Base-by-base conservation (phyloP, 169 alveolate species). In the Plasmodium cynomolgi region DNA sequence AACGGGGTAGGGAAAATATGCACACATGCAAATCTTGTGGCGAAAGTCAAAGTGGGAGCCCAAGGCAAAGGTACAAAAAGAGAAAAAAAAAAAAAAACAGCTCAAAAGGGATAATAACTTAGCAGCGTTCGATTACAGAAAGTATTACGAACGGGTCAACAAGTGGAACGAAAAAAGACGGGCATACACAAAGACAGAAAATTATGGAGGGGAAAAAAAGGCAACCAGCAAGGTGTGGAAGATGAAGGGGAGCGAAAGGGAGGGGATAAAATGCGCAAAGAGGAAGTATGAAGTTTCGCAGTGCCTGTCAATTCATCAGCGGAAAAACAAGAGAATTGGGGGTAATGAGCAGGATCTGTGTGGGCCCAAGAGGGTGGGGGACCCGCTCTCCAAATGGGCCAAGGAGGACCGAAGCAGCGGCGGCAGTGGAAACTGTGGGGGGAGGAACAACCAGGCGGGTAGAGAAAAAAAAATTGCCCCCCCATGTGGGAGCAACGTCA, bases 131-230 rank as follows among this genome's bases (percentile, higher is more conserved):
- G 81, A 86, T 39, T 75, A 75, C 33, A 86, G 31, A 17, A 86
- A 86, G 33, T 86, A 86, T 15, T 86, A 86, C 37, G 86, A 86
- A 56, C 80, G 93, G 31, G 93, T 86, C 1, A 75, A 47, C 13
- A 75, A 74, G 17, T 86, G 93, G 93, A 74, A 86, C 26, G 86
- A 86, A 31, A 86, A 86, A 75, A 86, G 93, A 34, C 71, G 84
- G 20, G 50, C 41, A 79, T 41, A 68, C 71, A 15, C 47, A 6
- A 23, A 20, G 47, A 20, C 39, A 26, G 91, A 31, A 9, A 34
- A 44, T 9, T 31, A 74, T 74, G 77, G 15, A 39, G 72, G 41
- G 33, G 81, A 56, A n/a, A 44, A n/a, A 85, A 75, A 74, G 34
- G 81, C 23, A 34, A 26, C 26, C n/a, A 75, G 17, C 31, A 68